These are phyloP conservation scores for Plasmodium malariae DNA, from an alignment of 169 alveolate species.

Conservation along the genomic window DNA sequence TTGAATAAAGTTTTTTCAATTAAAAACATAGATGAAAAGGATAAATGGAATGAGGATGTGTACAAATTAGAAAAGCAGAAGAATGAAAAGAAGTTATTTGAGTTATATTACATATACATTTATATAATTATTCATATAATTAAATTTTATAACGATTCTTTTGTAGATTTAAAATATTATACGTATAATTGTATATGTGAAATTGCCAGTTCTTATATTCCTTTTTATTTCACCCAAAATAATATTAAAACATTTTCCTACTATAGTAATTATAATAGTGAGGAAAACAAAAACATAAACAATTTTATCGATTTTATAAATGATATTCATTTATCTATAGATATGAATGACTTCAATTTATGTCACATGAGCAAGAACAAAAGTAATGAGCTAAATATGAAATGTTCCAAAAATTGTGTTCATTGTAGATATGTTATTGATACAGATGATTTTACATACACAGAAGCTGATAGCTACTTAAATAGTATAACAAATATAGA, in stretches of 20 bases:
- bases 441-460: too few species aligned
- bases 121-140: slow-evolving; percentile 71
- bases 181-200: slow-evolving; percentile 76
- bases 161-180: slow-evolving; percentile 60
- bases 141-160: slow-evolving; percentile 66
- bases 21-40: slow-evolving; percentile 3
- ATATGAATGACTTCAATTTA: slow-evolving; percentile 33
- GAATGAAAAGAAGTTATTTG: slow-evolving; percentile 66
- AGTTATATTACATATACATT: slow-evolving; percentile 67
- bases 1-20: not conserved
- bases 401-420: too few species aligned
- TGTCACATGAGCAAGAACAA: not conserved
- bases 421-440: too few species aligned
- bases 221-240: slow-evolving; percentile 73
- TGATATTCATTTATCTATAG: slow-evolving; percentile 6
- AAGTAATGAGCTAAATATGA: not conserved
- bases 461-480: too few species aligned
- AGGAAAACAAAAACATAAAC: slow-evolving; percentile 57
- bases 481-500: not conserved
- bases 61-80: slow-evolving; percentile 40
- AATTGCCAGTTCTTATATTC: slow-evolving; percentile 76
- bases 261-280: slow-evolving; percentile 51
- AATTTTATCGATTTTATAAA: slow-evolving; percentile 43
- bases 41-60: not conserved
- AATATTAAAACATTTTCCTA: slow-evolving; percentile 70